phyloP scores from a whole-genome alignment of 305 asterid genomes.

The Solanum chacoense region DNA sequence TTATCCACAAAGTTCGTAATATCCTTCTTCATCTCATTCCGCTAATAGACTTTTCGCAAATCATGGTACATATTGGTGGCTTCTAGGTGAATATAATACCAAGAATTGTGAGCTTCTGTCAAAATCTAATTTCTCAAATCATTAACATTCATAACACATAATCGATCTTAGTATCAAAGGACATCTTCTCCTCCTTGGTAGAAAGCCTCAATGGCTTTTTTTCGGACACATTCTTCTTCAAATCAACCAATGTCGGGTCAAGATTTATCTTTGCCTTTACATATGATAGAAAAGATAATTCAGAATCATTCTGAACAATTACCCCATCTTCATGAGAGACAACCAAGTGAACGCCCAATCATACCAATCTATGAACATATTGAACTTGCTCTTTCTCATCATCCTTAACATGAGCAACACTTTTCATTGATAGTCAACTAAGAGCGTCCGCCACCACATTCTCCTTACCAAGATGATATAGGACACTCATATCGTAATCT shows the following conservation, averaged over 20 bases:
- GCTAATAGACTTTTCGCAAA: not conserved
- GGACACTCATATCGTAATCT: not conserved
- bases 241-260: not conserved
- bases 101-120: not conserved
- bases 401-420: not conserved
- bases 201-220: not conserved
- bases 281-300: not conserved
- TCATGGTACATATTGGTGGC: not conserved
- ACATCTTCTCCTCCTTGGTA: not conserved
- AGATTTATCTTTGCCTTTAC: no score
- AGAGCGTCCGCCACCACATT: not conserved
- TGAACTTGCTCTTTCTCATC: not conserved
- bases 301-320: not conserved
- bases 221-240: not conserved
- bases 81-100: not conserved
- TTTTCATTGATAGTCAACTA: no score
- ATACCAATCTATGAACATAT: not conserved
- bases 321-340: not conserved
- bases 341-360: not conserved
- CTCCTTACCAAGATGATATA: not conserved
- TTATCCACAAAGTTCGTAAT: not conserved
- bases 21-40: not conserved
- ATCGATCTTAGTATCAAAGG: not conserved
- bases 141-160: no score
- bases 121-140: not conserved